A percentile compares a stretch with the other conserved stretches of the same genome.
Conservation (phyloP, 208 protist genomes). For the Herpetomonas tarakana region DNA sequence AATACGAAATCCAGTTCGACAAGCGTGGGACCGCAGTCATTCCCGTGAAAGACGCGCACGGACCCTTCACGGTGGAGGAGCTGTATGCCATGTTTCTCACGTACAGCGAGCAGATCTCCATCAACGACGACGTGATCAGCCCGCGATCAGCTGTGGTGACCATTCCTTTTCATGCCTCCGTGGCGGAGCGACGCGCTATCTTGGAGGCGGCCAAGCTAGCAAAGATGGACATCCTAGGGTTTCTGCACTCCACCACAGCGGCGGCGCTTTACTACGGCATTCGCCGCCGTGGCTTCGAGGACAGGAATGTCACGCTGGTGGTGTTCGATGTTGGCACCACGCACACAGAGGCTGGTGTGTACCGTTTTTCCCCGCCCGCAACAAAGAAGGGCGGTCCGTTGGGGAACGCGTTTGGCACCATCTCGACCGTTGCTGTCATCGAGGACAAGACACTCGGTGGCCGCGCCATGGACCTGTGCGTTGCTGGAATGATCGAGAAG, state of each 20-base stretch:
- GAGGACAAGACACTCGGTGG: constrained; percentile 84
- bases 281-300: constrained; percentile 73
- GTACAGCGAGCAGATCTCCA: constrained; percentile 49
- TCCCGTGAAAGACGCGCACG: constrained; percentile 40
- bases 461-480: constrained; percentile 86
- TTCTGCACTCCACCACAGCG: constrained; percentile 92
- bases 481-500: constrained; percentile 85
- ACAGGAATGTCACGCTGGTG: constrained; percentile 63
- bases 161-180: constrained; percentile 85
- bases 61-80: constrained; percentile 79
- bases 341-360: constrained; percentile 86
- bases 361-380: constrained; percentile 63
- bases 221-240: constrained; percentile 76
- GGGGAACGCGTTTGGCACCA: constrained; percentile 57
- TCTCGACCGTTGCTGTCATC: constrained; percentile 67
- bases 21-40: constrained; percentile 43
- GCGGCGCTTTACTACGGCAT: constrained; percentile 88
- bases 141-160: constrained; percentile 85
- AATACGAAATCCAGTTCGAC: constrained; percentile 48
- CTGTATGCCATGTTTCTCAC: constrained; percentile 85
- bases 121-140: constrained; percentile 42
- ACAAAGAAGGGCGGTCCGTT: constrained; percentile 17
- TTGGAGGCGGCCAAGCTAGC: constrained; percentile 87
- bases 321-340: constrained; percentile 87
- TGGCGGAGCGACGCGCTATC: constrained; percentile 75